phyloP scores from a whole-genome alignment of 108 stramenopile genomes.

The Nitzschia putrida region DNA sequence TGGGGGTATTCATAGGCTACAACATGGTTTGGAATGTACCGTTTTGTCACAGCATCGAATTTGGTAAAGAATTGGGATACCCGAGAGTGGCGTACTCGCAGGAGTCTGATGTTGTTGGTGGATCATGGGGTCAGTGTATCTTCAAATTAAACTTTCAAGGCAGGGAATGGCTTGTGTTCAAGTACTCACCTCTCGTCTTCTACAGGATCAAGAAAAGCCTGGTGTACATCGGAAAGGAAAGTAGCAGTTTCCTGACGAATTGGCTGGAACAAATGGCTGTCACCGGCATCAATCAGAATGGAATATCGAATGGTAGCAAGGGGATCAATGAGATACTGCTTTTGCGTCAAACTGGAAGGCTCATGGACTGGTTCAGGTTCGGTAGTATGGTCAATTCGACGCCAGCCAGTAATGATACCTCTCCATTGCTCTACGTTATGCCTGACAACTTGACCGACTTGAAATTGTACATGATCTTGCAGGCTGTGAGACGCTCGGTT shows the following conservation, averaged over 20 bases:
- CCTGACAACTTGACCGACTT: constrained; percentile 74
- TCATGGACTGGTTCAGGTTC: not conserved
- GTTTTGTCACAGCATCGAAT: constrained; percentile 39
- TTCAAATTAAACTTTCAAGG: not conserved
- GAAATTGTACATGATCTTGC: constrained; percentile 50
- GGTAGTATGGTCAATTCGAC: constrained; percentile 23
- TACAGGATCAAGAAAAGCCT: constrained; percentile 56
- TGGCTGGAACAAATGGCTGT: constrained; percentile 47
- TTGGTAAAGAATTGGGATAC: constrained; percentile 52
- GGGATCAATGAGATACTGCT: constrained; percentile 47
- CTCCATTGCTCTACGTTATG: constrained; percentile 69
- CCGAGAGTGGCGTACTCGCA: constrained; percentile 57
- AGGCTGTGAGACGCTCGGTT: constrained; percentile 31
- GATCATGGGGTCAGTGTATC: not conserved
- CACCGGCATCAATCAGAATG: constrained; percentile 65
- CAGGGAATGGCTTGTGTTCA: not conserved
- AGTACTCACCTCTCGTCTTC: constrained; percentile 46
- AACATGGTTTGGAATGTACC: constrained; percentile 59
- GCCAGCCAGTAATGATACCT: constrained; percentile 76
- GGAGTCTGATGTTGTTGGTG: constrained; percentile 27
- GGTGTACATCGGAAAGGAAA: constrained; percentile 14
- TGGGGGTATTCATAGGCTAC: constrained; percentile 72
- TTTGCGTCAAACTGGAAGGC: constrained; percentile 68
- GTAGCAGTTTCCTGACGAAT: constrained; percentile 22
- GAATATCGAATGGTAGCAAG: constrained; percentile 49